Evolutionary conservation across 257 asterid species (phyloP), one percentile per base, ranked within the genome.

Genomic region (Echites panduratus): DNA sequence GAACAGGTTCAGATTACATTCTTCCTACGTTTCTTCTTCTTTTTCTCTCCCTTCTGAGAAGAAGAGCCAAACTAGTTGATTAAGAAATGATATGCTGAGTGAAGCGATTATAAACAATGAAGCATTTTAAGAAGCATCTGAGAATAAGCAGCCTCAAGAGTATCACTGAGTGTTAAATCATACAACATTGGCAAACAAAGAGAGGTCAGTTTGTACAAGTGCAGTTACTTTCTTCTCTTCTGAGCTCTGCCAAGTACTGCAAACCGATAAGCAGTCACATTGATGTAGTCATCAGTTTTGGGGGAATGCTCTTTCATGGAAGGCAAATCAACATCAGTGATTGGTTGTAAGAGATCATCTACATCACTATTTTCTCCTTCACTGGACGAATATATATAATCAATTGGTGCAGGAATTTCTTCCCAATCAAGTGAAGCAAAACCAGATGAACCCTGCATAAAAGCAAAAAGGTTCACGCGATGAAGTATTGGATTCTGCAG

Each of bases 281-380:
- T 83, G 32, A 87, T 45, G 73, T 95, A 75, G 84, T 89, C 96
- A 59, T 89, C 87, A 27, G 82, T 38, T 1, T 85, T 75, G 69
- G 53, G 84, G 71, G 85, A 73, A 20, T 70, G 81, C 70, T 91
- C 96, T 78, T 80, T 93, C 10, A 89, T 77, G 76, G 84, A 75
- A 38, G 98, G 93, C 80, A 88, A 83, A 83, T 93, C 97, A 76
- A 87, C 78, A 78, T 91, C 97, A 40, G 92, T 74, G 71, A 90
- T 85, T 78, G 97, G 94, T 78, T 89, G 96, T 77, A 93, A 82
- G 70, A 82, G 59, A 58, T 82, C 70, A 59, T 93, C 97, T 22
- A 87, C 91, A 66, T 93, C 97, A 79, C 96, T 93, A 64, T 85
- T 89, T 74, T 93, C 98, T 70, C 91, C 92, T 47, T 91, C 97